These are phyloP conservation scores for Suillus hirtellus DNA, from an alignment of 768 basidiomycete genomes.

Conservation along the genomic window DNA sequence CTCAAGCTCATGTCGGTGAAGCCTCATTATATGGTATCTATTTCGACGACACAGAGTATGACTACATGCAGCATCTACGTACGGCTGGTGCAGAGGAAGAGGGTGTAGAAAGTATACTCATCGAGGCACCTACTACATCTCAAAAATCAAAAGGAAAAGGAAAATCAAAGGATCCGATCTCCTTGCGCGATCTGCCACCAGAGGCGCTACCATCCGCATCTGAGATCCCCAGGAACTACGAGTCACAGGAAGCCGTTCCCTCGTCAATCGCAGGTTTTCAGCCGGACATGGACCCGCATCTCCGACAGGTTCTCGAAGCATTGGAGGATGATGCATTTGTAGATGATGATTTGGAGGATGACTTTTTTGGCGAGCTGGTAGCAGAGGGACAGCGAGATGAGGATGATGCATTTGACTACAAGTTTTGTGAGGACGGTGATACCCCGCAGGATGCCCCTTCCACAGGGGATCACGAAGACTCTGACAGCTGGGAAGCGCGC, in stretches of 20 bases:
- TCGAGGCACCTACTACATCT: conserved; percentile 65
- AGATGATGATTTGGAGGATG: conserved; percentile 69
- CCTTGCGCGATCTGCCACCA: conserved; percentile 61
- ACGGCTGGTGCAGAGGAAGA: conserved; percentile 74
- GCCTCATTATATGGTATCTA: conserved; percentile 88
- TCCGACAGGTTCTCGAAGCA: conserved; percentile 90
- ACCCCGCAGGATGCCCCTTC: conserved; percentile 23
- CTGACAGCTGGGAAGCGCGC: conserved; percentile 70
- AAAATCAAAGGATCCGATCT: conserved; percentile 38
- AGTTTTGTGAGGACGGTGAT: conserved; percentile 56
- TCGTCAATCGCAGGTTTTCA: conserved; percentile 85
- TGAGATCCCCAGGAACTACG: conserved; percentile 75
- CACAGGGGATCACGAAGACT: conserved; percentile 36
- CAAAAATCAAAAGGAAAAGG: conserved; percentile 40
- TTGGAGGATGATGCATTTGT: conserved; percentile 96
- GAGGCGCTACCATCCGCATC: conserved; percentile 70
- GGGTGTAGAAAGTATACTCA: conserved; percentile 76
- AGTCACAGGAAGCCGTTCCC: conserved; percentile 77
- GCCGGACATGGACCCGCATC: conserved; percentile 95
- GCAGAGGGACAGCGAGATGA: conserved; percentile 65
- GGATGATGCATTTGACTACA: conserved; percentile 64
- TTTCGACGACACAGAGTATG: conserved; percentile 94
- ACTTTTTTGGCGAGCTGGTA: conserved; percentile 76
- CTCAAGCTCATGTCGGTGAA: conserved; percentile 71
- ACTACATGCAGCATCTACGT: conserved; percentile 97